Evolutionary conservation across 768 basidiomycete genomes (phyloP), one percentile per base, ranked within the genome.

Genomic region (Roridomyces roridus): DNA sequence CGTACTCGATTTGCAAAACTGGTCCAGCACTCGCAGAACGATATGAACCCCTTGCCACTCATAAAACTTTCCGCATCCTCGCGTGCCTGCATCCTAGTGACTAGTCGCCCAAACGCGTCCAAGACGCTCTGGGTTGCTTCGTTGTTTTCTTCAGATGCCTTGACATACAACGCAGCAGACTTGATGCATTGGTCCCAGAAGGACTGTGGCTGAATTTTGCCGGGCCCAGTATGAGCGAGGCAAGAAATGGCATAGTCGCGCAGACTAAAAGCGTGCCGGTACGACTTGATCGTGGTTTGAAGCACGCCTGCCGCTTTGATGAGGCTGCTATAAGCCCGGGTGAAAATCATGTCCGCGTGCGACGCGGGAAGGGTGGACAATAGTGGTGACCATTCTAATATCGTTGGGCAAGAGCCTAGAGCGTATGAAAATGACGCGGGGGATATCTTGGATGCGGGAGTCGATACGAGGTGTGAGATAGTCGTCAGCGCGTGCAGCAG

Each of bases 151-250:
- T 53, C 61, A 0, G 68, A 65, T 1, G 74, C 65, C 44, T 78
- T 80, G 29, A 79, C 72, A 49, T 80, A 82, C n/a, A 77, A 68
- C 14, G 67, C 74, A 20, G 77, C 75, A 65, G 77, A 83, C 60
- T 81, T 85, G 53, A 76, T 75, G 24, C 68, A 77, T 64, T 92
- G 91, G 43, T 88, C 85, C 91, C 91, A 91, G 67, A 92, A 88
- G 0, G 78, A 80, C 43, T 74, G 73, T 3, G 85, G 70, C 43
- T 82, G 77, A 24, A 82, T 63, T 34, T 81, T 75, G 26, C 82
- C 75, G 23, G 77, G 66, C 10, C 79, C 77, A 6, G 85, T 82
- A 50, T 75, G 73, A 10, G 72, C 73, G 57, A 77, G 69, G 68
- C 71, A 87, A 53, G 63, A 81, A 58, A 77, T 72, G 65, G 67